Evolutionary conservation across 2,329 filamentous ascomycete genomes (phyloP).

Genomic region (Cercospora sesami): DNA sequence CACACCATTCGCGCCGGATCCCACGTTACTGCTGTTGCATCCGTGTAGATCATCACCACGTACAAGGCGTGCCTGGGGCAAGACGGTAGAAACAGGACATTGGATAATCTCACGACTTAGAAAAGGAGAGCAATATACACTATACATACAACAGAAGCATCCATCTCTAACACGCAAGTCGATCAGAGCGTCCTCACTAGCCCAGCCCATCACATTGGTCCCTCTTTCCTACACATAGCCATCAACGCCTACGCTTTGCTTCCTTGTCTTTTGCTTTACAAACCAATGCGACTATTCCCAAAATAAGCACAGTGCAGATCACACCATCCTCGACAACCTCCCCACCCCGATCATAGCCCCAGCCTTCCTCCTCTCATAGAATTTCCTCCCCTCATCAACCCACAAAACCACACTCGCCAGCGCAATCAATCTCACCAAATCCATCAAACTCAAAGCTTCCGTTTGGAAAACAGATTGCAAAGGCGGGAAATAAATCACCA

Average conservation of each 20-base stretch:
- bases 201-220: not conserved
- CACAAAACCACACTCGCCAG: constrained; percentile 91
- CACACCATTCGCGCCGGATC: no score
- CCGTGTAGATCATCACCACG: no score
- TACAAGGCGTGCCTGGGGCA: no score
- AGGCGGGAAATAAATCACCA: constrained; percentile 93
- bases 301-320: no score
- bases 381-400: constrained; percentile 90
- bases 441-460: constrained; percentile 72
- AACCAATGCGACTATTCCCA: no score
- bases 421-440: constrained; percentile 70
- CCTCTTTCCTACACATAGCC: not conserved
- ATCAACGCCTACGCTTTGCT: not conserved
- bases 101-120: no score
- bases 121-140: not conserved
- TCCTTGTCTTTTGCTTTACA: no score
- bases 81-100: no score
- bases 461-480: constrained; percentile 95
- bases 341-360: not conserved
- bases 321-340: not conserved
- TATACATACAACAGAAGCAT: not conserved
- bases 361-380: constrained; percentile 55
- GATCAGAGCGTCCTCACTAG: not conserved
- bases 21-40: no score
- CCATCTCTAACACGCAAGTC: no score